Conservation (phyloP, 805 yeast genomes). For the Phaffomyces thermotolerans region DNA sequence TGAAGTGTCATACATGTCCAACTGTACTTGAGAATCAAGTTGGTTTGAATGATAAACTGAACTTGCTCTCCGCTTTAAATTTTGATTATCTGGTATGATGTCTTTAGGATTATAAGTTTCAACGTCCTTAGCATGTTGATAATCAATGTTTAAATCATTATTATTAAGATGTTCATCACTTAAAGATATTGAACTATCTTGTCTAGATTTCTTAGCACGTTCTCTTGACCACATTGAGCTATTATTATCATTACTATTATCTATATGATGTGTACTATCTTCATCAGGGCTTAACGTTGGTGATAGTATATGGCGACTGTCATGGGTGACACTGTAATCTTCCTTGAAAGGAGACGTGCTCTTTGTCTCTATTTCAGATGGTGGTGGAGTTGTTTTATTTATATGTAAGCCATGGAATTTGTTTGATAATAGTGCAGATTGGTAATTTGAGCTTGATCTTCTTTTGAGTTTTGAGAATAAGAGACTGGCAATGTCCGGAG, state of each 20-base stretch:
- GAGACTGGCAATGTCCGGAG: slow-evolving; percentile 9
- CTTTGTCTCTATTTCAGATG: not conserved
- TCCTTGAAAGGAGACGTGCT: slow-evolving; percentile 3
- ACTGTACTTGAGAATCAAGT: not conserved
- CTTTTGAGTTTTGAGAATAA: not conserved
- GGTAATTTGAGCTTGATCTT: slow-evolving; percentile 7
- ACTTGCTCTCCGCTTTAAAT: not conserved
- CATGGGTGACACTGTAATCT: not conserved
- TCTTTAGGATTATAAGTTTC: not conserved
- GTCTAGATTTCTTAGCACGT: slow-evolving; percentile 8
- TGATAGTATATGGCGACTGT: not conserved
- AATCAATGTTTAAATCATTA: slow-evolving; percentile 4
- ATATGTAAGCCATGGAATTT: slow-evolving; percentile 2
- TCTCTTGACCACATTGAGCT: slow-evolving; percentile 9
- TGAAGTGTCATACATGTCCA: not conserved
- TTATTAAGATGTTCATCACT: slow-evolving; percentile 2
- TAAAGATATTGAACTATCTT: slow-evolving; percentile 7
- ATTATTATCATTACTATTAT: not conserved
- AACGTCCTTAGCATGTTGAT: not conserved
- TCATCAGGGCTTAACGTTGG: slow-evolving; percentile 1
- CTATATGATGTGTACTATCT: not conserved
- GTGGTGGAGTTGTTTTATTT: not conserved
- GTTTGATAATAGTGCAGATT: slow-evolving; percentile 1
- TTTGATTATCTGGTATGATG: not conserved
- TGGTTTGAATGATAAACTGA: slow-evolving; percentile 8